phyloP scores from a whole-genome alignment of 2,329 filamentous ascomycete species.

The Periconia sp. region DNA sequence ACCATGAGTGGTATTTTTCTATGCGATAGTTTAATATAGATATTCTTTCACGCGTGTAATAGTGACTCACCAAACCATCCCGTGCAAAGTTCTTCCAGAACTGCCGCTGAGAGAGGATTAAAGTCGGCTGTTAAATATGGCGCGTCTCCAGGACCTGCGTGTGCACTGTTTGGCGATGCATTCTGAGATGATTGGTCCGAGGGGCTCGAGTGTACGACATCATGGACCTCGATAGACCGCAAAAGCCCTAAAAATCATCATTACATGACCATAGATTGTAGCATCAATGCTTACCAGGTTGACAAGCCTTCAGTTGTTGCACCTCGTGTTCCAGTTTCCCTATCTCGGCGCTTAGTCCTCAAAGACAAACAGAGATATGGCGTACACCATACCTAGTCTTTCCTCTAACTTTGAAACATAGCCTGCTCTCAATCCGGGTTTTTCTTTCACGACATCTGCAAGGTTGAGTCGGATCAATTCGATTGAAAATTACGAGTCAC shows the following conservation, averaged over 20 bases:
- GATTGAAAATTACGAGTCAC: constrained; percentile 1
- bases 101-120: constrained; percentile 12
- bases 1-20: constrained; percentile 40
- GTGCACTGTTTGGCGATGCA: constrained; percentile 5
- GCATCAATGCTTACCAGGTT: constrained; percentile 3
- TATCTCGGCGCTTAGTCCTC: background rate
- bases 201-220: constrained; percentile 7
- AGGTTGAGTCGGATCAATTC: background rate
- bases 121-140: constrained; percentile 12
- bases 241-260: background rate
- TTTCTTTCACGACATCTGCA: constrained; percentile 13
- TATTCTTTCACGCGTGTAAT: background rate
- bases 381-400: constrained; percentile 30
- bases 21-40: background rate
- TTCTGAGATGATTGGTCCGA: constrained; percentile 5
- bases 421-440: constrained; percentile 48
- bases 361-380: background rate
- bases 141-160: constrained; percentile 4
- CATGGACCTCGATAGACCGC: constrained; percentile 2
- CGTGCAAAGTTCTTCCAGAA: constrained; percentile 25
- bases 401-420: constrained; percentile 43
- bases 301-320: constrained; percentile 15
- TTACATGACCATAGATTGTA: background rate
- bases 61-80: constrained; percentile 33
- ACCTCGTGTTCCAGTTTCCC: constrained; percentile 23